Evolutionary conservation across 768 basidiomycete species (phyloP), one percentile per base, ranked within the genome.

Genomic region (Lentinula raphanica): DNA sequence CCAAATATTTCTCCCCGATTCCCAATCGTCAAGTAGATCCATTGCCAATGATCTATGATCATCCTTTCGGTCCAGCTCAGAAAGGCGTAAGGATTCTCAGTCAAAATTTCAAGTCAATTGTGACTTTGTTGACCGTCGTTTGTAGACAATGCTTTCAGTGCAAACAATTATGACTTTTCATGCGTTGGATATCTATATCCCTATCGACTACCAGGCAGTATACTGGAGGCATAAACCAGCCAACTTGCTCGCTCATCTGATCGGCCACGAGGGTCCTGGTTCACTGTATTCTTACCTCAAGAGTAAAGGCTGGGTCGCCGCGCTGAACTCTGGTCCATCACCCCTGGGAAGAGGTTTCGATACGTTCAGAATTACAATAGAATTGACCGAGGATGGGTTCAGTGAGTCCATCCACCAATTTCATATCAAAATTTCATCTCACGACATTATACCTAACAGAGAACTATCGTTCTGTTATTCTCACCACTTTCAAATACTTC

Each of bases 231-330:
- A 85, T 69, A 90, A 95, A 72, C 94, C 95, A 3, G 83, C 77
- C 5, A 70, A 81, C 56, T 88, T 92, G 69, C 67, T 98, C 23
- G 78, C 84, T 3, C 90, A 94, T 67, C 86, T 96, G 66, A 72
- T 94, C 31, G 94, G 94, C 0, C 93, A 98, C 67, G 94, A 98
- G 72, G 94, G 94, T 1, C 85, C 88, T 35, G 96, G 96, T 1
- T 98, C 96, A 0, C 73, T 98, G 29, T 81, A 91, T 64, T 92
- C 94, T 0, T 93, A 94, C 68, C 78, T 99, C 58, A 98, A 96
- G 74, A 78, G 79, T 60, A 89, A 88, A 66, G 91, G 92, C 2
- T 96, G 94, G 93, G 80, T 90, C 36, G 92, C 87, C 28, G 76
- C 78, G 12, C 74, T 98, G 50, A 83, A 79, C 56, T 78, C 85